Percentiles rank a stretch among this genome's conserved stretches.
Conservation (phyloP, 495 filamentous ascomycete genomes). For the Cercophora sp. region DNA sequence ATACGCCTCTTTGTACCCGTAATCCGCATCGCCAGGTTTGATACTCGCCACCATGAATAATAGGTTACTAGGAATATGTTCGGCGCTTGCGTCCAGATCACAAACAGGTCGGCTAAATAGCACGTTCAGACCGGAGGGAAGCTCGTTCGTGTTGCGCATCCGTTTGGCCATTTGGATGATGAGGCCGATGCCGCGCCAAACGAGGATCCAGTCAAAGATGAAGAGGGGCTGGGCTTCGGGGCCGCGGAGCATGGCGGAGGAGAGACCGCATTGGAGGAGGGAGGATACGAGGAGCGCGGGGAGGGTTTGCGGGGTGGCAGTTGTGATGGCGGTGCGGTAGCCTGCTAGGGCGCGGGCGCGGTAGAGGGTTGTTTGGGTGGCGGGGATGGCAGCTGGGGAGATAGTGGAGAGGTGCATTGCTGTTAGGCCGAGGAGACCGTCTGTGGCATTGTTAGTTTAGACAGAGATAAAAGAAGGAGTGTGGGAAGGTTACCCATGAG, state of each 20-base stretch:
- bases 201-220: constrained; percentile 42
- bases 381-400: constrained; percentile 31
- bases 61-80: constrained; percentile 37
- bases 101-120: constrained; percentile 39
- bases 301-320: constrained; percentile 32
- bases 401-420: constrained; percentile 28
- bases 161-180: constrained; percentile 37
- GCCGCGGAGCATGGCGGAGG: constrained; percentile 40
- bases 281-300: constrained; percentile 40
- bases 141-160: constrained; percentile 11
- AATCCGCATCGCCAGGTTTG: constrained; percentile 28
- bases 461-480: no score
- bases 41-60: constrained; percentile 42
- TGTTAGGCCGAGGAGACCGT: constrained; percentile 45
- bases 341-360: constrained; percentile 38
- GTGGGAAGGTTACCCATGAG: no score
- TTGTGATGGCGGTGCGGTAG: constrained; percentile 43
- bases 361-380: constrained; percentile 29
- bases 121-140: constrained; percentile 31
- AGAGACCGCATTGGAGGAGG: constrained; percentile 38
- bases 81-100: constrained; percentile 31
- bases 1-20: constrained; percentile 26
- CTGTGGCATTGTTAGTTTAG: no score
- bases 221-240: constrained; percentile 32
- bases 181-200: constrained; percentile 44